phyloP scores from a whole-genome alignment of 495 filamentous ascomycete species.

The Penicillium crystallinum region DNA sequence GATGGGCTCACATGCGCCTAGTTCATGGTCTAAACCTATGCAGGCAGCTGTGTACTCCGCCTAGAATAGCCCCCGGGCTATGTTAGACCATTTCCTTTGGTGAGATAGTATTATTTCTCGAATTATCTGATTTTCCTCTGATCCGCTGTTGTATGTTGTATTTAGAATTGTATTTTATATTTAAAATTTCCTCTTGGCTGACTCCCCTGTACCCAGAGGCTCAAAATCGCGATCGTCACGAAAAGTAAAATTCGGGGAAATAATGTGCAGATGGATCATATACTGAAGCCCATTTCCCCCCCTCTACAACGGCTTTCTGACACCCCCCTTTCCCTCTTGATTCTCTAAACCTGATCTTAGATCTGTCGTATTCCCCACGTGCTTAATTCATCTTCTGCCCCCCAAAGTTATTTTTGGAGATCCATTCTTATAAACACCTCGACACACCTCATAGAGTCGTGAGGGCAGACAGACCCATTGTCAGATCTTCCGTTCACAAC shows the following conservation, averaged over 20 bases:
- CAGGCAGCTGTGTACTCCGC: conserved; percentile 7
- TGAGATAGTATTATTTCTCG: no score
- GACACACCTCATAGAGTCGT: not conserved
- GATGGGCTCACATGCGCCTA: not conserved
- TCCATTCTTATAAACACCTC: conserved; percentile 5
- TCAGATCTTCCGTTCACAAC: not conserved
- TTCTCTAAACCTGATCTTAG: not conserved
- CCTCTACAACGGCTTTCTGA: not conserved
- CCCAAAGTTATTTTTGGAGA: conserved; percentile 16
- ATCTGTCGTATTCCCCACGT: conserved; percentile 19
- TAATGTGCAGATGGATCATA: conserved; percentile 1
- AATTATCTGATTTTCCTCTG: no score
- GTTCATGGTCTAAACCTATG: conserved; percentile 14
- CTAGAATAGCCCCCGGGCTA: conserved; percentile 1
- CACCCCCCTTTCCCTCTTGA: not conserved
- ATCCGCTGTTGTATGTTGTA: not conserved
- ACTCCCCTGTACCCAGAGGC: conserved; percentile 18
- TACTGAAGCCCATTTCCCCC: not conserved
- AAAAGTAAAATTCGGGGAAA: conserved; percentile 4
- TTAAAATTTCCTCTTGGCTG: not conserved
- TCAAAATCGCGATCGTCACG: conserved; percentile 23
- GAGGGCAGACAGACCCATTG: not conserved
- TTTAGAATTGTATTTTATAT: not conserved
- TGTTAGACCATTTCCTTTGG: not conserved
- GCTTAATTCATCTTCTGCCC: conserved; percentile 11